These are phyloP conservation scores for Aquilaria malaccensis DNA, from an alignment of 345 rosid genomes.

Conservation along the genomic window DNA sequence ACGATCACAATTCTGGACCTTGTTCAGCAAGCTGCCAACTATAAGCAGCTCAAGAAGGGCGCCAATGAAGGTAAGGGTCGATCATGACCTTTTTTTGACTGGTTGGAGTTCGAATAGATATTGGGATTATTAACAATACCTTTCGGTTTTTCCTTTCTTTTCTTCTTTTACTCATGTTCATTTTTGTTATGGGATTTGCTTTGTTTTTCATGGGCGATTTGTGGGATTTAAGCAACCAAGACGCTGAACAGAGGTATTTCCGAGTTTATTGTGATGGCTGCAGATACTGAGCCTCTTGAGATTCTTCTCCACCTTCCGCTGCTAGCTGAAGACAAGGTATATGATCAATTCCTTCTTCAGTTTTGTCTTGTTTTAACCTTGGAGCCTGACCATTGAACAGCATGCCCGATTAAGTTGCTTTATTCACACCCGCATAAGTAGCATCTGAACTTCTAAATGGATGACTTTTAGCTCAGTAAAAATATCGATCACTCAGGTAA, in stretches of 20 bases:
- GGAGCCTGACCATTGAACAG: too few relatives aligned
- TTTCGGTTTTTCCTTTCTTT: too few relatives aligned
- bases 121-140: too few relatives aligned
- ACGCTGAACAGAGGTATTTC: slow-evolving; percentile 91
- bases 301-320: slow-evolving; percentile 69
- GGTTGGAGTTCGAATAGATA: too few relatives aligned
- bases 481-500: too few relatives aligned
- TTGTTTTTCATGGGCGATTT: not conserved
- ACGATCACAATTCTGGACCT: slow-evolving; percentile 78
- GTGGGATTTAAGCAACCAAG: slow-evolving; percentile 64
- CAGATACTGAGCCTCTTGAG: slow-evolving; percentile 84
- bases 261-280: slow-evolving; percentile 86
- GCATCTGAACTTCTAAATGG: too few relatives aligned
- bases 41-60: slow-evolving; percentile 98
- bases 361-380: not conserved
- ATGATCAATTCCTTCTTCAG: not conserved
- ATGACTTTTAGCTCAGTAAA: too few relatives aligned
- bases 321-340: slow-evolving; percentile 84
- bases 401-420: too few relatives aligned
- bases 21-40: slow-evolving; percentile 89
- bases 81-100: too few relatives aligned
- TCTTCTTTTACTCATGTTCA: not conserved
- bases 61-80: slow-evolving; percentile 73
- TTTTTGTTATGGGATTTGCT: not conserved
- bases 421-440: too few relatives aligned